phyloP scores from a whole-genome alignment of 805 yeast genomes.

The Kuraishia piskuri region DNA sequence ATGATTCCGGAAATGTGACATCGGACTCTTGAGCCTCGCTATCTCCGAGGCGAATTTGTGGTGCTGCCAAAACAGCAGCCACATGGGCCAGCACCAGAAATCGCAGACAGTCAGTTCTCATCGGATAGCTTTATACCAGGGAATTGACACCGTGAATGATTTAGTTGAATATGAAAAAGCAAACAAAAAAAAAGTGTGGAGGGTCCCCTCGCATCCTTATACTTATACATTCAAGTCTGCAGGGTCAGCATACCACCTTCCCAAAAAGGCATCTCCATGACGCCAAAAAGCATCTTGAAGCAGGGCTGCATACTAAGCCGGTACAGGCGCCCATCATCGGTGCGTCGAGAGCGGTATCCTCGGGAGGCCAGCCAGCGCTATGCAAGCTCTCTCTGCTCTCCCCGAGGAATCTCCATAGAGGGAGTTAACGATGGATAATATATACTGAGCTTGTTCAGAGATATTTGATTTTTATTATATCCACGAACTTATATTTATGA shows the following conservation, averaged over 20 bases:
- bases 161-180: too few relatives aligned
- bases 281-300: not conserved
- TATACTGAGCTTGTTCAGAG: too few relatives aligned
- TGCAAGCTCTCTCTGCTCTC: too few relatives aligned
- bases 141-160: too few relatives aligned
- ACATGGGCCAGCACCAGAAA: not conserved
- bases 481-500: too few relatives aligned
- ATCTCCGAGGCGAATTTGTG: not conserved
- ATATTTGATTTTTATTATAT: too few relatives aligned
- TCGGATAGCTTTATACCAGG: too few relatives aligned
- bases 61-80: not conserved
- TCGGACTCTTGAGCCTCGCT: not conserved
- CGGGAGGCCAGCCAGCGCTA: not conserved
- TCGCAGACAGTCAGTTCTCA: not conserved
- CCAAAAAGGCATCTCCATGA: not conserved
- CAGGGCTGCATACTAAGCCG: not conserved
- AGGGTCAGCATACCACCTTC: not conserved
- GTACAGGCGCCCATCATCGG: not conserved
- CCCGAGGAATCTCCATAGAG: too few relatives aligned
- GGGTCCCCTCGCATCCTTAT: too few relatives aligned
- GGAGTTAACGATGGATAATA: too few relatives aligned
- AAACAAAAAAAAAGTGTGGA: too few relatives aligned
- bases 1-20: constrained; percentile 4
- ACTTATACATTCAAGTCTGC: not conserved
- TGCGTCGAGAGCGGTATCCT: not conserved